Percentiles rank a stretch among this genome's conserved stretches.
These are phyloP conservation scores for Dioszegia aurantiaca DNA, from an alignment of 768 basidiomycete species.

Conservation along the genomic window DNA sequence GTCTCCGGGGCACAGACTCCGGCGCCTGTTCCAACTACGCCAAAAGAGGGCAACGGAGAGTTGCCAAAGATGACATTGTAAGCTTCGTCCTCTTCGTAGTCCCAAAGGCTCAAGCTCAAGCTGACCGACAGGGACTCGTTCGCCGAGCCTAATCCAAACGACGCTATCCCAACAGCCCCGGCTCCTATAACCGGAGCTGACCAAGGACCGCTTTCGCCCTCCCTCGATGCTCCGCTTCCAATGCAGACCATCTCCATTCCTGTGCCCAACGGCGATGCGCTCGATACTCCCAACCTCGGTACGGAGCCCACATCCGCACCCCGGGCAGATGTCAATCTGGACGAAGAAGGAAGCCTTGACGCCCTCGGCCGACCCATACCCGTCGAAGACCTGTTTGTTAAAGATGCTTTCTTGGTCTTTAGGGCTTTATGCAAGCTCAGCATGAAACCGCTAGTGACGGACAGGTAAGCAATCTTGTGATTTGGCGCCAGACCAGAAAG, in stretches of 20 bases:
- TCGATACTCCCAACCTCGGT: slow-evolving; percentile 33
- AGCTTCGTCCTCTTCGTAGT: slow-evolving; percentile 13
- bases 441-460: slow-evolving; percentile 91
- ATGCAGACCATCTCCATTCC: slow-evolving; percentile 38
- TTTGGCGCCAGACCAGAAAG: background rate
- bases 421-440: slow-evolving; percentile 94
- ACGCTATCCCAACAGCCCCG: slow-evolving; percentile 45
- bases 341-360: slow-evolving; percentile 42
- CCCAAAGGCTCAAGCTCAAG: background rate
- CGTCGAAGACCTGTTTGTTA: slow-evolving; percentile 84
- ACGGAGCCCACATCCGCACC: slow-evolving; percentile 3
- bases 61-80: slow-evolving; percentile 40
- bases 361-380: slow-evolving; percentile 58
- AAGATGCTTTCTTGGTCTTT: slow-evolving; percentile 97
- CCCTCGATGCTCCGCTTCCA: slow-evolving; percentile 18
- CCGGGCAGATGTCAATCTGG: slow-evolving; percentile 18
- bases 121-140: slow-evolving; percentile 45
- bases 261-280: slow-evolving; percentile 44
- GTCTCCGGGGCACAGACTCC: slow-evolving; percentile 20
- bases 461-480: slow-evolving; percentile 62
- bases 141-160: slow-evolving; percentile 50
- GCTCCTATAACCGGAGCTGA: slow-evolving; percentile 23
- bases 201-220: slow-evolving; percentile 7
- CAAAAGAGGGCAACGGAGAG: slow-evolving; percentile 15
- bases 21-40: slow-evolving; percentile 15